Base-by-base conservation (phyloP, 805 yeast genomes). In the baker's yeast (Saccharomyces cerevisiae) region DNA sequence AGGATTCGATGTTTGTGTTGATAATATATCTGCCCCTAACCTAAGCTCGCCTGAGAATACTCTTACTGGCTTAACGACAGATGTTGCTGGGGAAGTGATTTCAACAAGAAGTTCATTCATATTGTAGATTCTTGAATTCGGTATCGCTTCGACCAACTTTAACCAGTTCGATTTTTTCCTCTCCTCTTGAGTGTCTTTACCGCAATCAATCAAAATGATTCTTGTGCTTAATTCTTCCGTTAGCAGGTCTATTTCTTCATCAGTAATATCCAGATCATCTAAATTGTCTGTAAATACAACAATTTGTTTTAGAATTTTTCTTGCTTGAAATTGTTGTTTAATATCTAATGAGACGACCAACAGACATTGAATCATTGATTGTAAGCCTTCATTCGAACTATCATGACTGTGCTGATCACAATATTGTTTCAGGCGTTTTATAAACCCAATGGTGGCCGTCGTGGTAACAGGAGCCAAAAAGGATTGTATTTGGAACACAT, bases 41-140 rank as follows among this genome's bases (percentile, higher is more conserved):
- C 70, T 56, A 32, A 70, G 52, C 31, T 62, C 60, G 0, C 72
- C 73, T 9, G 60, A 51, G 51, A 69, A 70, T 3, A 66, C 52
- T 21, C 70, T 57, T 6, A 68, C 63, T 5, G 73, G 71, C 48
- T 65, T 67, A 2, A 67, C 63, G 6, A 55, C 41, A 6, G 55
- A 50, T 11, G 65, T 51, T 26, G 51, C 50, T 4, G 64, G 61
- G 4, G 58, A 52, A 8, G 58, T 50, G 4, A 60, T 57, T 32
- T 57, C 58, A 29, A 53, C 27, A 8, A 60, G 46, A 41, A 69
- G 52, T 9, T 61, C 64, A 46, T 58, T 50, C 10, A 67, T 55
- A 4, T 55, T 14, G 22, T 53, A 50, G 17, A 62, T 49, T 48
- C 50, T 49, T 6, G 66, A 59, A 6, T 56, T 59, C n/a, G 59